Evolutionary conservation across 2,329 filamentous ascomycete species (phyloP), one percentile per base, ranked within the genome.

Genomic region (Exophiala oligosperma): DNA sequence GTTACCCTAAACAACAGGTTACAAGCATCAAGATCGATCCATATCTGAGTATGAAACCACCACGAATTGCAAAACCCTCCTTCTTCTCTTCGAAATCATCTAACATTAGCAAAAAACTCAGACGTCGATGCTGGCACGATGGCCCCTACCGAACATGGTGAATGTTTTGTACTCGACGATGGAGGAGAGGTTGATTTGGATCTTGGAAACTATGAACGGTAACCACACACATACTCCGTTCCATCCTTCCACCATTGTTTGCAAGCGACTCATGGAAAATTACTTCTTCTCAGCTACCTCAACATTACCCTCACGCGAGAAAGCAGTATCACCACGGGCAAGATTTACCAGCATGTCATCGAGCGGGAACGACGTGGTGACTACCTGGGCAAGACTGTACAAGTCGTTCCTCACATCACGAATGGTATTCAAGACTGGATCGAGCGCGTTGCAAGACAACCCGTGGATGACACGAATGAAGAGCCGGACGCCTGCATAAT

Each of bases 281-380:
- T 43, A n/a, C 40, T 21, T 11, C 17, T 17, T 17, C 17, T 17
- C 21, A 43, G 40, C 44, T 96, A 96, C 72, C 86, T 96, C 54
- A 87, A 88, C 69, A 87, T 93, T 64, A 90, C 87, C 55, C 81
- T 97, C 61, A 91, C 86, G 7, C 82, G 87, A 61, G 92, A 96
- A 67, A 91, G 93, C 79, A 97, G 97, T 76, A 96, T 99, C 75
- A 99, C 94, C 2, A 96, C 93, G 4, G 94, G 94, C 71, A 97
- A 97, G 79, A 91, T 97, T 67, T 97, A 97, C 77, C 83, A 91
- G 70, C 85, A 89, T 68, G 92, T 97, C 54, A 92, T 96, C 68
- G 85, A 92, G 69, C 85, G 84, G 61, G 86, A 89, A 75, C 79
- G 86, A 64, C 76, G 77, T 62, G 86, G 86, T 55, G 87, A 94